phyloP scores from a whole-genome alignment of 2,329 filamentous ascomycete species.

The Colletotrichum paranaense region DNA sequence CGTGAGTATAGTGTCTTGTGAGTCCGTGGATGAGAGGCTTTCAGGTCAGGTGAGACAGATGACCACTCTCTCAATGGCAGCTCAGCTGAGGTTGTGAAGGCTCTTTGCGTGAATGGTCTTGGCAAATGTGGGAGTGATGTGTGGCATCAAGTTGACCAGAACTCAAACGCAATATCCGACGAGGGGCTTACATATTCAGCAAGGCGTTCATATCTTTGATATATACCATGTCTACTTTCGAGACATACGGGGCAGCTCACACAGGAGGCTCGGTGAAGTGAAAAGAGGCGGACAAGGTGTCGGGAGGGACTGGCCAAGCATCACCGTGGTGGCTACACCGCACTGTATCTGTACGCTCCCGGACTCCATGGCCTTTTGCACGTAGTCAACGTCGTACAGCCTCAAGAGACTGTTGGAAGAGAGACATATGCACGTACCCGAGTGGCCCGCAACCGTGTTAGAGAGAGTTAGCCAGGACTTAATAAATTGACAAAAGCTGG shows the following conservation, averaged over 20 bases:
- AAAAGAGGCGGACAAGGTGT: not conserved
- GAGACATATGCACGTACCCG: conserved; percentile 29
- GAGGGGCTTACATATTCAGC: not conserved
- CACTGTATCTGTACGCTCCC: conserved; percentile 44
- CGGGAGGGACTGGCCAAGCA: conserved; percentile 4
- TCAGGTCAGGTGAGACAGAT: not conserved
- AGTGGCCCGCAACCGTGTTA: conserved; percentile 3
- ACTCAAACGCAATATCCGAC: not conserved
- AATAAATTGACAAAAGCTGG: not conserved
- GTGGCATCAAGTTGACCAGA: not conserved
- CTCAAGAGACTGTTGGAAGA: conserved; percentile 14
- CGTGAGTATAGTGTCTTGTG: not conserved
- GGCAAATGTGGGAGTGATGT: not conserved
- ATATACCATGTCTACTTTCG: conserved; percentile 15
- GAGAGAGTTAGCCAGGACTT: not conserved
- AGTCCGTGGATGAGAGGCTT: not conserved
- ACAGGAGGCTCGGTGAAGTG: conserved; percentile 1
- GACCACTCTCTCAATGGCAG: not conserved
- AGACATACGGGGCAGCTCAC: not conserved
- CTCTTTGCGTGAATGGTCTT: not conserved
- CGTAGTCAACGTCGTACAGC: conserved; percentile 37
- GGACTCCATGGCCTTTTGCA: conserved; percentile 51
- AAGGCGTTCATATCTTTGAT: not conserved
- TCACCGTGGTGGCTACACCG: conserved; percentile 36
- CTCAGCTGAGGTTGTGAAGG: not conserved